Conservation (phyloP, 1,139 yeast genomes). For the Yamadazyma diospyri region DNA sequence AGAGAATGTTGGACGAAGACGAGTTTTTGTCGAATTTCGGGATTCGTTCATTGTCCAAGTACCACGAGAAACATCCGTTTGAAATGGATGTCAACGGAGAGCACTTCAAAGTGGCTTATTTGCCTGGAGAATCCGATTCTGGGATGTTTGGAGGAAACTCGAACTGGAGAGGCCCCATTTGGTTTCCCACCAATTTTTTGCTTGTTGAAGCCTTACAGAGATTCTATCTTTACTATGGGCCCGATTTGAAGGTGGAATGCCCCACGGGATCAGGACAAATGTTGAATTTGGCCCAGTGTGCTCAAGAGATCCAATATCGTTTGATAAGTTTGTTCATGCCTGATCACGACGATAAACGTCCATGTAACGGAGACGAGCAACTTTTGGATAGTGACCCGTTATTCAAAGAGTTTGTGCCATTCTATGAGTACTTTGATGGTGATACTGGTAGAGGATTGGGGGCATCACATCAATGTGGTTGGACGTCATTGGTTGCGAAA, state of each 20-base stretch:
- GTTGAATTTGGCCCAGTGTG: slow-evolving; percentile 86
- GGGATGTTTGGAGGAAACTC: slow-evolving; percentile 98
- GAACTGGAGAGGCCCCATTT: slow-evolving; percentile 98
- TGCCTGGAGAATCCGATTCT: slow-evolving; percentile 91
- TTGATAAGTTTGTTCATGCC: slow-evolving; percentile 76
- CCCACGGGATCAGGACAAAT: slow-evolving; percentile 84
- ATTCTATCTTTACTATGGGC: slow-evolving; percentile 87
- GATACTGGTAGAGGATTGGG: slow-evolving; percentile 96
- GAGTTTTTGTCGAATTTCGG: slow-evolving; percentile 89
- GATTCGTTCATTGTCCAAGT: slow-evolving; percentile 84
- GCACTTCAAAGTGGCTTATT: slow-evolving; percentile 69
- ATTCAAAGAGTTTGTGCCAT: slow-evolving; percentile 76
- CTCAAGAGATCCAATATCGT: slow-evolving; percentile 88
- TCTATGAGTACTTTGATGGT: slow-evolving; percentile 91
- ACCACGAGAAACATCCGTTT: slow-evolving; percentile 83
- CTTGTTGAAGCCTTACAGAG: slow-evolving; percentile 87
- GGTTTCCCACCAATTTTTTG: slow-evolving; percentile 93
- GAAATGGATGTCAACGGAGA: slow-evolving; percentile 83
- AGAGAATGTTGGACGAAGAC: slow-evolving; percentile 80
- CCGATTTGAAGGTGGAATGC: slow-evolving; percentile 81
- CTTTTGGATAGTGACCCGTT: slow-evolving; percentile 65
- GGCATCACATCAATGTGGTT: slow-evolving; percentile 94
- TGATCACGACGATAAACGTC: slow-evolving; percentile 68
- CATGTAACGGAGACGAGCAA: slow-evolving; percentile 72
- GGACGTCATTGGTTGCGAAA: slow-evolving; percentile 94